phyloP scores from a whole-genome alignment of 768 basidiomycete species.

The Sistotremastrum niveocremeum region DNA sequence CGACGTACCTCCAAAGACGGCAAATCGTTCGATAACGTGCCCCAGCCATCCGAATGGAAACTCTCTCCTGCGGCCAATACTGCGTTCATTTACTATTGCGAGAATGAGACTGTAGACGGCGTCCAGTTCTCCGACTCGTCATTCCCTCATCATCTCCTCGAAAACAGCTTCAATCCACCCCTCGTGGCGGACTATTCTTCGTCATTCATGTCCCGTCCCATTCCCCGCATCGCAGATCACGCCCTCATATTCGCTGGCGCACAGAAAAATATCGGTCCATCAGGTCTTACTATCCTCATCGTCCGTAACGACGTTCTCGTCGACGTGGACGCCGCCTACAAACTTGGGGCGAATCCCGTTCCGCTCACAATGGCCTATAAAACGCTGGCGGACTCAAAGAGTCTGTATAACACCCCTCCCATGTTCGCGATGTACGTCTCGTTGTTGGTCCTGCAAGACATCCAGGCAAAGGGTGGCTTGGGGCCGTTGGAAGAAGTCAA shows the following conservation, averaged over 20 bases:
- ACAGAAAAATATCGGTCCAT: conserved; percentile 95
- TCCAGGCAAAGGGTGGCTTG: conserved; percentile 51
- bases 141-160: conserved; percentile 74
- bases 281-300: conserved; percentile 86
- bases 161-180: conserved; percentile 33
- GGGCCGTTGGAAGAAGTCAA: conserved; percentile 53
- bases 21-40: conserved; percentile 69
- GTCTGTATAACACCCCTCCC: conserved; percentile 87
- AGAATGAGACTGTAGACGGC: conserved; percentile 97
- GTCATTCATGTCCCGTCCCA: conserved; percentile 92
- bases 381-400: conserved; percentile 58
- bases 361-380: conserved; percentile 78
- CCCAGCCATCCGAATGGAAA: conserved; percentile 53
- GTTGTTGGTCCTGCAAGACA: conserved; percentile 68
- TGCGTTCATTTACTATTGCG: conserved; percentile 94
- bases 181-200: conserved; percentile 93
- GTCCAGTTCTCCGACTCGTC: conserved; percentile 67
- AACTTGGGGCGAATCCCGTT: conserved; percentile 58
- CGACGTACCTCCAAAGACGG: conserved; percentile 47
- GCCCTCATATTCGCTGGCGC: conserved; percentile 94
- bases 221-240: conserved; percentile 77
- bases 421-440: conserved; percentile 85
- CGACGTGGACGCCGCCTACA: conserved; percentile 68
- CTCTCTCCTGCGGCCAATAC: conserved; percentile 55
- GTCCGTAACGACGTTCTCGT: conserved; percentile 91